Base-by-base conservation (phyloP, 805 yeast species). In the Wilhelminamyces savonicus region DNA sequence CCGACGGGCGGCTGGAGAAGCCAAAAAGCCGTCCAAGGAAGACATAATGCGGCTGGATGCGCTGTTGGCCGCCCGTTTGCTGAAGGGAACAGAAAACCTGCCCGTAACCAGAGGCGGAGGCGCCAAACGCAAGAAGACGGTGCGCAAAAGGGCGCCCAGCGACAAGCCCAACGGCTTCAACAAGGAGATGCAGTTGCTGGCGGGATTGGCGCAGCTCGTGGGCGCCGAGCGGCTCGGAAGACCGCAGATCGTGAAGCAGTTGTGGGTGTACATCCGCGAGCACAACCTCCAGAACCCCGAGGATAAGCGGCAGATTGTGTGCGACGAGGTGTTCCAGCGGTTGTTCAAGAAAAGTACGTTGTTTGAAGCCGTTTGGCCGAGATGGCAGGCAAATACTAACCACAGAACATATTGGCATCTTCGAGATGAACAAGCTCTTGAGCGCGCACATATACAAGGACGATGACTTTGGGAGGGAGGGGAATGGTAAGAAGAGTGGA, bases 191-290 rank as follows among this genome's bases (percentile, higher is more conserved):
- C 51, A 52, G 7, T 50, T 82, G 15, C 73, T 82, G 18, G 62
- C 69, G 2, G 69, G 67, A 22, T 60, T 84, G 19, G 62, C 66
- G 28, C 62, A 49, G 3, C 50, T 84, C 11, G 47, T 83, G 7
- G 66, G 64, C 0, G 35, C 28, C 2, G 48, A 48, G 2, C 64
- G 56, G 31, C 46, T 74, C 24, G 67, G 88, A 3, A 58, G 94
- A 41, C 77, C 90, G 0, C 79, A 79, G 47, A 77, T 81, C 12
- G 87, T 82, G 7, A 80, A 80, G 37, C 54, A 54, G 26, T 50
- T 82, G 4, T 83, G 94, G 94, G 69, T 63, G 10, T 74, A 85
- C 51, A 81, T 85, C 33, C 78, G 76, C 43, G 70, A 51, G 8
- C 48, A 80, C 35, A 52, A 71, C 17, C 53, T 84, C 18, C 94